phyloP scores from a whole-genome alignment of 345 rosid species.

The Chamaenerion angustifolium region DNA sequence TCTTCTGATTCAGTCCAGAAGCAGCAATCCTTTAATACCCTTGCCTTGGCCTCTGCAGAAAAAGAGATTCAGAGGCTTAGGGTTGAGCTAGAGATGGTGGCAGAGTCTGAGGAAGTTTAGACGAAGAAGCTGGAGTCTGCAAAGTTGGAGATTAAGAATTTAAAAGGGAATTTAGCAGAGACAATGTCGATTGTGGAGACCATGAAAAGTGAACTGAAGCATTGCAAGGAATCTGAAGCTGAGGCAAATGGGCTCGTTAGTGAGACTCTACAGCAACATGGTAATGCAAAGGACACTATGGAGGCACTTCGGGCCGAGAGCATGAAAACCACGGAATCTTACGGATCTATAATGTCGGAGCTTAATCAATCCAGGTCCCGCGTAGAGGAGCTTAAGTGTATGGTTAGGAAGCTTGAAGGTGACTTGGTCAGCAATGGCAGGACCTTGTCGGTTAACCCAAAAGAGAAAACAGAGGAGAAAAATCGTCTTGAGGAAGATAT shows the following conservation, averaged over 20 bases:
- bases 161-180: too few species aligned
- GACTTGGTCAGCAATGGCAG: constrained; percentile 2
- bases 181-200: constrained; percentile 49
- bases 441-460: too few species aligned
- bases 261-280: constrained; percentile 62
- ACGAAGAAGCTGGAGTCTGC: constrained; percentile 37
- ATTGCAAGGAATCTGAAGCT: constrained; percentile 66
- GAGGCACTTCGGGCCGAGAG: constrained; percentile 51
- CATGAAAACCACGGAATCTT: too few species aligned
- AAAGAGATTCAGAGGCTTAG: constrained; percentile 64
- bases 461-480: constrained; percentile 18
- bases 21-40: constrained; percentile 21
- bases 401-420: constrained; percentile 22
- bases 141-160: constrained; percentile 38
- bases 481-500: constrained; percentile 37
- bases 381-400: constrained; percentile 39
- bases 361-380: constrained; percentile 51
- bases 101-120: constrained; percentile 44
- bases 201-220: constrained; percentile 61
- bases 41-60: constrained; percentile 38
- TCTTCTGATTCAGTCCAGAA: constrained; percentile 43
- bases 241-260: constrained; percentile 46
- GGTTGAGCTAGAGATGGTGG: too few species aligned
- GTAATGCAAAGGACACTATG: constrained; percentile 52
- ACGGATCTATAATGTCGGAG: too few species aligned